These are phyloP conservation scores for Monosporascus ibericus DNA, from an alignment of 2,329 filamentous ascomycete genomes.

Conservation along the genomic window DNA sequence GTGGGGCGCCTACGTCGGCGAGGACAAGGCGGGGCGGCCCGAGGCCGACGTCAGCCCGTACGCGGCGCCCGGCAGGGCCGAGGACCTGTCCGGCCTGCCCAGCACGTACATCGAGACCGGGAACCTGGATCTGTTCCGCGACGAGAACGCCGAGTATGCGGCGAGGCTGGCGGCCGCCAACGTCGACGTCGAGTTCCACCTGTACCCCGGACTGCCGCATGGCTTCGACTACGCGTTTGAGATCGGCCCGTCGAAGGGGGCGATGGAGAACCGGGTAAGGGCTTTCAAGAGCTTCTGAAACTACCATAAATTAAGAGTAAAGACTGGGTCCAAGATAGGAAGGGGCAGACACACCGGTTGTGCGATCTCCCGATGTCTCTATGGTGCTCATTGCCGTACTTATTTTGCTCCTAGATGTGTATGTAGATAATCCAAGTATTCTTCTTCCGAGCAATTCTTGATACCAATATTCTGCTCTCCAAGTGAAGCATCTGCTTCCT, in stretches of 20 bases:
- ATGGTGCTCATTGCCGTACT: too few relatives aligned
- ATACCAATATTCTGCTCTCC: too few relatives aligned
- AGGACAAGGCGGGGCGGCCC: conserved; percentile 9
- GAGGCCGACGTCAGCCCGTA: conserved; percentile 16
- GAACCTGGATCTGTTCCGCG: conserved; percentile 18
- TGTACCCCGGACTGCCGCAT: conserved; percentile 21
- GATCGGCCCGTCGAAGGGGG: conserved; percentile 7
- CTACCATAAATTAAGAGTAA: too few relatives aligned
- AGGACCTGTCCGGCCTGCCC: conserved; percentile 18
- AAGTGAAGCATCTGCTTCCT: too few relatives aligned
- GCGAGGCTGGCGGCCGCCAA: conserved; percentile 13
- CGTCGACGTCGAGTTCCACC: conserved; percentile 20
- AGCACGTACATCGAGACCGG: conserved; percentile 22
- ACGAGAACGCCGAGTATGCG: conserved; percentile 19
- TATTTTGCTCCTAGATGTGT: too few relatives aligned
- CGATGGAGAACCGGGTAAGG: conserved; percentile 7
- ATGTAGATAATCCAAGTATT: too few relatives aligned
- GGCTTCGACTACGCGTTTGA: conserved; percentile 13
- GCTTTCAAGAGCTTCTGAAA: neutral
- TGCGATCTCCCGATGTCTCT: too few relatives aligned
- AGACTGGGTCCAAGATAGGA: too few relatives aligned
- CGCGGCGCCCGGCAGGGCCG: conserved; percentile 16
- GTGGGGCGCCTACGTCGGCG: conserved; percentile 15
- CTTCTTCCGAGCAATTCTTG: too few relatives aligned
- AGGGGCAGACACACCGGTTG: too few relatives aligned